Evolutionary conservation across 805 yeast genomes (phyloP).

Genomic region (Ogataea dorogensis): DNA sequence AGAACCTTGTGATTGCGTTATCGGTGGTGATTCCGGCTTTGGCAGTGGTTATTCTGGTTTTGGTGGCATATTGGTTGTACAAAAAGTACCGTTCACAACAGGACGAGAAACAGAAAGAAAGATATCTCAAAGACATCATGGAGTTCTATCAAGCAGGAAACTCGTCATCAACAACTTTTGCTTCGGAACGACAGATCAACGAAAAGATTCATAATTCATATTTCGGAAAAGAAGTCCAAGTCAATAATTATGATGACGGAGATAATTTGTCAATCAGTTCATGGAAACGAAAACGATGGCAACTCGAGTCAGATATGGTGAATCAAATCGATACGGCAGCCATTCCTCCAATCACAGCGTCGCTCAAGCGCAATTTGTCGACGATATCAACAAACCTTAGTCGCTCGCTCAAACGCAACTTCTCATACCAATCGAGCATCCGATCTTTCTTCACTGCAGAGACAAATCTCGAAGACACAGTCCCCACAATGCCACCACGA

Average conservation of each 20-base stretch:
- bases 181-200: conserved; percentile 11
- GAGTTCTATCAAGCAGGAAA: conserved; percentile 33
- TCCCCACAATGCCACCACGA: conserved; percentile 5
- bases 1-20: conserved; percentile 42
- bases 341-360: conserved; percentile 18
- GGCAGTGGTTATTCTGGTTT: conserved; percentile 34
- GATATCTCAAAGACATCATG: conserved; percentile 31
- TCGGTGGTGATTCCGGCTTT: conserved; percentile 45
- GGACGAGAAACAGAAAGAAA: conserved; percentile 30
- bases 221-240: conserved; percentile 25
- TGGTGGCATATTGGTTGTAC: conserved; percentile 31
- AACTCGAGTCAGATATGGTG: conserved; percentile 33
- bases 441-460: conserved; percentile 28
- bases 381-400: conserved; percentile 28
- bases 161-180: conserved; percentile 25
- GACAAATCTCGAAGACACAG: conserved; percentile 16
- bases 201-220: conserved; percentile 10
- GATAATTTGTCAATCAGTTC: conserved; percentile 51
- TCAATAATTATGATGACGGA: conserved; percentile 34
- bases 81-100: conserved; percentile 28
- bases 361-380: conserved; percentile 29
- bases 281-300: conserved; percentile 51
- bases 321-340: conserved; percentile 5
- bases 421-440: conserved; percentile 32
- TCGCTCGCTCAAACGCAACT: conserved; percentile 26